A percentile compares a stretch with the other conserved stretches of the same genome.
Conservation (phyloP, 257 asterid genomes). For the Fraxinus anomala region DNA sequence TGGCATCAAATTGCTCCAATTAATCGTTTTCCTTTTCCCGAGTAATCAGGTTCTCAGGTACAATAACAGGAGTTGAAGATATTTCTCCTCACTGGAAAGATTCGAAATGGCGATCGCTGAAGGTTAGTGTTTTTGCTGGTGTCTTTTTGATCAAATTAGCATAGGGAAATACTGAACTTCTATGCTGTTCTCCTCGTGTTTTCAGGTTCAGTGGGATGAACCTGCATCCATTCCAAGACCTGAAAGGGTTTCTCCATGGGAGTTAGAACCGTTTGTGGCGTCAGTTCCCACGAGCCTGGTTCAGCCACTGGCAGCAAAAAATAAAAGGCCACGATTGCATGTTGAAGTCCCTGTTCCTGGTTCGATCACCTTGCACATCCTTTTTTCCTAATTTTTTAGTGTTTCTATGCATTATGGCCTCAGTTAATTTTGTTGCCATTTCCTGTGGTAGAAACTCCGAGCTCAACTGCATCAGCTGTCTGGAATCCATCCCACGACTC, state of each 20-base stretch:
- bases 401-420: constrained; percentile 10
- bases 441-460: constrained; percentile 39
- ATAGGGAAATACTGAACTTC: background rate
- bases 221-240: constrained; percentile 47
- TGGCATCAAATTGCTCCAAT: constrained; percentile 2
- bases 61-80: constrained; percentile 50
- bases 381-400: background rate
- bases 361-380: constrained; percentile 23
- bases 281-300: background rate
- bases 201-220: constrained; percentile 66
- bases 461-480: constrained; percentile 51
- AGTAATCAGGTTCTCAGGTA: constrained; percentile 43
- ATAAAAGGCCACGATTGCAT: constrained; percentile 56
- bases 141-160: background rate
- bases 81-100: constrained; percentile 42
- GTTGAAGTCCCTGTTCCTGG: constrained; percentile 53
- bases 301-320: constrained; percentile 41
- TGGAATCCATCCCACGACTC: constrained; percentile 56
- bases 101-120: constrained; percentile 53
- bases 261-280: constrained; percentile 42
- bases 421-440: constrained; percentile 4
- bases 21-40: background rate
- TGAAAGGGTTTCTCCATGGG: constrained; percentile 64
- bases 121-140: constrained; percentile 27
- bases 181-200: background rate